Conservation (phyloP, 2,329 filamentous ascomycete species). For the Neonectria punicea region DNA sequence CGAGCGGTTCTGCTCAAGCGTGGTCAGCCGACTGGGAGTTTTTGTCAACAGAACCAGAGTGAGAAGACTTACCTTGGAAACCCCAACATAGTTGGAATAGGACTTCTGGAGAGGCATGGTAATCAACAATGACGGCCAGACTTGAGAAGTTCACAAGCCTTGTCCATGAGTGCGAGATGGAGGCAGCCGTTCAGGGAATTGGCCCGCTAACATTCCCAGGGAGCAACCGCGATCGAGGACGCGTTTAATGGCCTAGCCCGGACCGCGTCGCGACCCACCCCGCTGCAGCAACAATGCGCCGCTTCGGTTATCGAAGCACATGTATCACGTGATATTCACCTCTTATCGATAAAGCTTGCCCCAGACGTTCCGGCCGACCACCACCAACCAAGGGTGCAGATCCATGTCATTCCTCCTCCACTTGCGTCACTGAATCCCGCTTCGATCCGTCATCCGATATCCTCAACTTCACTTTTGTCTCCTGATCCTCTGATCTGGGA, state of each 20-base stretch:
- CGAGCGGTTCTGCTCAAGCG: slow-evolving; percentile 48
- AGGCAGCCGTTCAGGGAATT: slow-evolving; percentile 21
- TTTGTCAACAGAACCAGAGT: slow-evolving; percentile 10
- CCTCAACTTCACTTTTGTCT: slow-evolving; percentile 5
- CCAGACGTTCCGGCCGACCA: slow-evolving; percentile 4
- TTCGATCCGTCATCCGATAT: slow-evolving; percentile 32
- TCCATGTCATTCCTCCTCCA: slow-evolving; percentile 33
- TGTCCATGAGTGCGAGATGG: slow-evolving; percentile 29
- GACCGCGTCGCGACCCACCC: slow-evolving; percentile 40
- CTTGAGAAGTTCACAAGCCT: slow-evolving; percentile 30
- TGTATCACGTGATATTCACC: slow-evolving; percentile 36
- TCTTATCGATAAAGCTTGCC: slow-evolving; percentile 44
- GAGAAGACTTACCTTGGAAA: slow-evolving; percentile 45
- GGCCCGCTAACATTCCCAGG: slow-evolving; percentile 24
- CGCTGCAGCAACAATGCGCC: slow-evolving; percentile 21
- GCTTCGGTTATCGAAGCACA: slow-evolving; percentile 23
- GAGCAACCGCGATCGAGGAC: slow-evolving; percentile 25
- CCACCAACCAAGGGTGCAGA: slow-evolving; percentile 10
- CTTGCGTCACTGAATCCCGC: slow-evolving; percentile 41
- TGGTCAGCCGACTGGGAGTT: slow-evolving; percentile 13
- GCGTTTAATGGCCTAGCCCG: slow-evolving; percentile 42
- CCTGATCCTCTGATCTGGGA: neutral
- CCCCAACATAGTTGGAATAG: slow-evolving; percentile 51
- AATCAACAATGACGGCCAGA: slow-evolving; percentile 25
- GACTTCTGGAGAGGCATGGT: slow-evolving; percentile 55